phyloP scores from a whole-genome alignment of 139 green algal species.

The Chlorella sp. region DNA sequence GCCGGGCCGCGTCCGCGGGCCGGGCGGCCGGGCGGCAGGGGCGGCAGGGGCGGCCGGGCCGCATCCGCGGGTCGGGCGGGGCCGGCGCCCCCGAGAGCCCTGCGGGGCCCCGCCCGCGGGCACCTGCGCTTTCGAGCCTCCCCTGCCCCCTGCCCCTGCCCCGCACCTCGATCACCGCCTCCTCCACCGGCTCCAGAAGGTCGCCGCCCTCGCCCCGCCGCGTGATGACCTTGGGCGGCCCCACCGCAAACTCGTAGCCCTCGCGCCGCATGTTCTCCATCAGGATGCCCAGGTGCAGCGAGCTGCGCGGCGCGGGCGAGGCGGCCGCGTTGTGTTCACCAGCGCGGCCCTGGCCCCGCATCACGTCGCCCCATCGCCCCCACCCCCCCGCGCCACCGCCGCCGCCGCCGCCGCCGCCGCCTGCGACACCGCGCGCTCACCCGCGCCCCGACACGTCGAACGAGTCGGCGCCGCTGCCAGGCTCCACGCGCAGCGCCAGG shows the following conservation, averaged over 20 bases:
- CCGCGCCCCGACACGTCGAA: slow-evolving; percentile 95
- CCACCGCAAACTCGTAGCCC: slow-evolving; percentile 89
- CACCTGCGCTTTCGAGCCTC: too few species aligned
- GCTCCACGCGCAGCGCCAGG: slow-evolving; percentile 92
- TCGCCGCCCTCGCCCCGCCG: slow-evolving; percentile 61
- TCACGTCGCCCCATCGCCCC: too few species aligned
- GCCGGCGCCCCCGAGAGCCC: too few species aligned
- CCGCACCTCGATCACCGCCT: slow-evolving; percentile 84
- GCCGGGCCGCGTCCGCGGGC: too few species aligned
- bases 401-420: background rate
- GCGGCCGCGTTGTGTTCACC: too few species aligned
- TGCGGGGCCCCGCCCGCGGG: too few species aligned
- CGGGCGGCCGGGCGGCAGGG: too few species aligned
- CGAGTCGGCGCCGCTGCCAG: slow-evolving; percentile 86
- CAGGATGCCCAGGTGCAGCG: slow-evolving; percentile 92
- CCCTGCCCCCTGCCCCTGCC: too few species aligned
- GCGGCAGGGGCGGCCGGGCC: too few species aligned
- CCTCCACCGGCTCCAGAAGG: slow-evolving; percentile 91
- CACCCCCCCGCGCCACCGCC: background rate
- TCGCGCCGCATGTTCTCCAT: slow-evolving; percentile 97
- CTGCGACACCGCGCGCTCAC: background rate
- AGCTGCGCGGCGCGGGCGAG: background rate
- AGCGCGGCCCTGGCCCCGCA: too few species aligned
- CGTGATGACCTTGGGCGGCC: slow-evolving; percentile 94
- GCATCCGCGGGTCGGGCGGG: too few species aligned